A percentile compares a stretch with the other conserved stretches of the same genome.
phyloP scores from a whole-genome alignment of 345 rosid species.

The Chamaenerion angustifolium region DNA sequence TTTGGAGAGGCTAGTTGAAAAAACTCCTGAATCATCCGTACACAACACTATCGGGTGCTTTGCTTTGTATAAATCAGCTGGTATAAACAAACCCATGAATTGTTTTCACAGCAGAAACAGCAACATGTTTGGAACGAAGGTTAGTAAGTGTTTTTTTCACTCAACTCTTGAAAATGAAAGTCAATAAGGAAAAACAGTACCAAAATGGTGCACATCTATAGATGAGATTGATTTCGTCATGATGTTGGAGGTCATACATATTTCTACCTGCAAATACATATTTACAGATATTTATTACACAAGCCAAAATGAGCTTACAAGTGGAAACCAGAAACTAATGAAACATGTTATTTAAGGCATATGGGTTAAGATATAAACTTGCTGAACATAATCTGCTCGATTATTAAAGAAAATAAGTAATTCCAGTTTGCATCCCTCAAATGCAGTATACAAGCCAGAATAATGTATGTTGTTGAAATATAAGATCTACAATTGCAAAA shows the following conservation, averaged over 20 bases:
- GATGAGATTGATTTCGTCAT: conserved; percentile 69
- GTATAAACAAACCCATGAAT: conserved; percentile 2
- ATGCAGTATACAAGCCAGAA: too few species aligned
- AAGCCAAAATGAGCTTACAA: conserved; percentile 1
- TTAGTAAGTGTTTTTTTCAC: not conserved
- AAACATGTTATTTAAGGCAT: not conserved
- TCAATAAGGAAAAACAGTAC: conserved; percentile 14
- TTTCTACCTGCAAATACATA: conserved; percentile 65
- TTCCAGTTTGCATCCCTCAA: too few species aligned
- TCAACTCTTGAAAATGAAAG: too few species aligned
- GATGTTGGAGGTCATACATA: conserved; percentile 90
- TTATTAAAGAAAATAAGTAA: too few species aligned
- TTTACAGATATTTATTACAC: not conserved
- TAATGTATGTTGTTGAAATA: not conserved
- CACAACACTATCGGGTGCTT: conserved; percentile 70
- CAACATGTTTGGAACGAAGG: not conserved
- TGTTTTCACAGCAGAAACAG: not conserved
- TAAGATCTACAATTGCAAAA: not conserved
- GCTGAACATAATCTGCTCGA: too few species aligned
- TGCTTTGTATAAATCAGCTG: conserved; percentile 57
- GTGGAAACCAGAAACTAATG: not conserved
- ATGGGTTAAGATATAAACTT: too few species aligned
- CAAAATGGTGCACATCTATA: conserved; percentile 76
- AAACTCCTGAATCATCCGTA: conserved; percentile 86
- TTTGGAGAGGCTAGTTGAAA: conserved; percentile 60